A percentile compares a stretch with the other conserved stretches of the same genome.
These are phyloP conservation scores for Aspergillus flavus DNA, from an alignment of 2,329 filamentous ascomycete genomes.

Conservation along the genomic window DNA sequence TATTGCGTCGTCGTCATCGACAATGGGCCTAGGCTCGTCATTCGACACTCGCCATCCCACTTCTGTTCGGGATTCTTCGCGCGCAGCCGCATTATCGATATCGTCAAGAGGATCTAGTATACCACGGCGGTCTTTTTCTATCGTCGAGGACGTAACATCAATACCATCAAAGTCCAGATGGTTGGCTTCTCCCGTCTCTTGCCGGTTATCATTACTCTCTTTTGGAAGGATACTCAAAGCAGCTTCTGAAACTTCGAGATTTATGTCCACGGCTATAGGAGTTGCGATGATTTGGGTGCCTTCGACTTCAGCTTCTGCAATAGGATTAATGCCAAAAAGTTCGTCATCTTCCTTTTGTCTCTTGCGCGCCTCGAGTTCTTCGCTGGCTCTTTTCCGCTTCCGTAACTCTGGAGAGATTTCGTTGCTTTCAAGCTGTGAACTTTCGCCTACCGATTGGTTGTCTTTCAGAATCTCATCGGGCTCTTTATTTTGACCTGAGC, in stretches of 20 bases:
- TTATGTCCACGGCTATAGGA: not conserved
- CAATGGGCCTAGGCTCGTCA: slow-evolving; percentile 62
- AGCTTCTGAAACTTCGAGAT: not conserved
- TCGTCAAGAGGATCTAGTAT: slow-evolving; percentile 17
- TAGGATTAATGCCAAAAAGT: slow-evolving; percentile 66
- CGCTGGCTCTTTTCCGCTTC: slow-evolving; percentile 75
- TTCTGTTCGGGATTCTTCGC: slow-evolving; percentile 48
- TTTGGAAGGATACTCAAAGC: not conserved
- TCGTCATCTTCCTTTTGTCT: slow-evolving; percentile 84
- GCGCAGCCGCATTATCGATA: slow-evolving; percentile 32
- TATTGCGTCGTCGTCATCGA: slow-evolving; percentile 66
- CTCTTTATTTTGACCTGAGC: not conserved
- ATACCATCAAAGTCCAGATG: slow-evolving; percentile 50
- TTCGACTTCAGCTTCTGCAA: slow-evolving; percentile 56
- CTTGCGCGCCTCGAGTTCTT: slow-evolving; percentile 72
- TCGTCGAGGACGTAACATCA: slow-evolving; percentile 17
- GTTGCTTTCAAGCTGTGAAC: slow-evolving; percentile 38
- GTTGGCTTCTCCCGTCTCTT: slow-evolving; percentile 54
- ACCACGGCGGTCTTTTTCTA: slow-evolving; percentile 16
- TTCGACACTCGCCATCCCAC: slow-evolving; percentile 64
- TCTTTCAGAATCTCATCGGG: slow-evolving; percentile 10
- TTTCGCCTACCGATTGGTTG: slow-evolving; percentile 27
- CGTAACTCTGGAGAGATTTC: slow-evolving; percentile 58
- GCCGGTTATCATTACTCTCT: not conserved
- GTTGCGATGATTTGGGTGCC: slow-evolving; percentile 23